Conservation (phyloP, 441 rosid species). For the Erodium moschatum region DNA sequence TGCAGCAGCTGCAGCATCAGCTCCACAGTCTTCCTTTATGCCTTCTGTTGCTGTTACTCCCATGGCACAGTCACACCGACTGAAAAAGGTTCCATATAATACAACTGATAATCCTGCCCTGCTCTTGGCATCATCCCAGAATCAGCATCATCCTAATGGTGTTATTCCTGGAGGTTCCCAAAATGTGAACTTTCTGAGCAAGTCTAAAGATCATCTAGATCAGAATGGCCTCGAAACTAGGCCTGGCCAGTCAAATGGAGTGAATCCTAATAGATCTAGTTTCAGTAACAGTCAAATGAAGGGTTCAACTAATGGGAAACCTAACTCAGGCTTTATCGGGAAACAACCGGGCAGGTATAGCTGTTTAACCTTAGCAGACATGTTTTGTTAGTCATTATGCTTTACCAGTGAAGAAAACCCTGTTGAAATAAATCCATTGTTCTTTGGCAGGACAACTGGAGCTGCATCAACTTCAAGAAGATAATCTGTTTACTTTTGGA, state of each 20-base stretch:
- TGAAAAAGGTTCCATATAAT: constrained; percentile 32
- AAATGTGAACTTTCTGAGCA: too few species aligned
- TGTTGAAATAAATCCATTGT: neutral
- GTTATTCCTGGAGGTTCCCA: too few species aligned
- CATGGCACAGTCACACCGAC: constrained; percentile 70
- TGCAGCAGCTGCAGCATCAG: constrained; percentile 53
- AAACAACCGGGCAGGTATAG: constrained; percentile 56
- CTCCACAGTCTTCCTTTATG: constrained; percentile 56
- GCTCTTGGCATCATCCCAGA: too few species aligned
- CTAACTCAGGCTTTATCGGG: constrained; percentile 32
- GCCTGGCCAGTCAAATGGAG: constrained; percentile 24
- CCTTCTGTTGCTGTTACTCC: constrained; percentile 90
- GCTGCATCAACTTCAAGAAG: constrained; percentile 34
- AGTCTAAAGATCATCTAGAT: too few species aligned
- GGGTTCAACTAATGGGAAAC: constrained; percentile 37
- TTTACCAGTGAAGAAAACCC: neutral
- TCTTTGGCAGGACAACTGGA: constrained; percentile 37
- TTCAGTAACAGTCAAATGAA: constrained; percentile 28
- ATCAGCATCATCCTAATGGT: too few species aligned
- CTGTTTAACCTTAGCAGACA: too few species aligned
- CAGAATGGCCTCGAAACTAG: neutral
- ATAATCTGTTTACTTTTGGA: constrained; percentile 21
- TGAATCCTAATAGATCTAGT: constrained; percentile 27
- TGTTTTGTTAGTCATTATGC: too few species aligned
- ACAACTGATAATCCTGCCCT: too few species aligned